These are phyloP conservation scores for Tricholoma saponaceum DNA, from an alignment of 768 basidiomycete genomes.

Conservation along the genomic window DNA sequence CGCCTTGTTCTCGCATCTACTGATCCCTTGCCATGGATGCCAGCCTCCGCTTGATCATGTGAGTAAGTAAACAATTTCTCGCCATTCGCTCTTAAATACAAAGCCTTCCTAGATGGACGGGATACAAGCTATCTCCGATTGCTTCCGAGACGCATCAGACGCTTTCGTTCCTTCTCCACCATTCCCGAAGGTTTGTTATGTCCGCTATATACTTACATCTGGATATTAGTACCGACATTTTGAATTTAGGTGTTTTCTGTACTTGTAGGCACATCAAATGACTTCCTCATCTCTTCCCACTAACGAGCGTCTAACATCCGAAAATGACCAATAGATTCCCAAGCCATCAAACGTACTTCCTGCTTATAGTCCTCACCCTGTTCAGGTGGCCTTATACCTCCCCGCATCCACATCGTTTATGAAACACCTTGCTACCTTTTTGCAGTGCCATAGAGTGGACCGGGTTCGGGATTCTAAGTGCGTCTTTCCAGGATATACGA, in stretches of 20 bases:
- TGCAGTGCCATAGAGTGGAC: constrained; percentile 63
- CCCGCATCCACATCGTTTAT: neutral
- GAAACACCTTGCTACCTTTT: neutral
- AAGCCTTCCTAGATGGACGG: constrained; percentile 46
- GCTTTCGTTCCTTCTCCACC: constrained; percentile 70
- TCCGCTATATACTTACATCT: neutral
- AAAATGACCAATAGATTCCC: constrained; percentile 44
- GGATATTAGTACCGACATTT: neutral
- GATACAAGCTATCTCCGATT: constrained; percentile 44
- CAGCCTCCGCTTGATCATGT: constrained; percentile 67
- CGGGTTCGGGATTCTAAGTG: constrained; percentile 59
- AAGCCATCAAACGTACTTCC: constrained; percentile 73
- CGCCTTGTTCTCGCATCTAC: neutral
- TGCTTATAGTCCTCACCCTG: constrained; percentile 47
- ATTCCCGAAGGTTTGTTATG: constrained; percentile 55
- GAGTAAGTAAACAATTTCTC: constrained; percentile 9
- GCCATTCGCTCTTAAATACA: neutral
- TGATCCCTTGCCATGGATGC: neutral
- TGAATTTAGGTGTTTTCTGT: constrained; percentile 53
- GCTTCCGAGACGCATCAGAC: constrained; percentile 47
- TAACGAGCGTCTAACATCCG: neutral
- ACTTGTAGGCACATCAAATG: constrained; percentile 34
- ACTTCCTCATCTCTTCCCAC: neutral
- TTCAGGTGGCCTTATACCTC: constrained; percentile 41
- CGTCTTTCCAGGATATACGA: constrained; percentile 1